Evolutionary conservation across 2,329 filamentous ascomycete species (phyloP).

Genomic region (Paecilomyces dactylethromorphus): DNA sequence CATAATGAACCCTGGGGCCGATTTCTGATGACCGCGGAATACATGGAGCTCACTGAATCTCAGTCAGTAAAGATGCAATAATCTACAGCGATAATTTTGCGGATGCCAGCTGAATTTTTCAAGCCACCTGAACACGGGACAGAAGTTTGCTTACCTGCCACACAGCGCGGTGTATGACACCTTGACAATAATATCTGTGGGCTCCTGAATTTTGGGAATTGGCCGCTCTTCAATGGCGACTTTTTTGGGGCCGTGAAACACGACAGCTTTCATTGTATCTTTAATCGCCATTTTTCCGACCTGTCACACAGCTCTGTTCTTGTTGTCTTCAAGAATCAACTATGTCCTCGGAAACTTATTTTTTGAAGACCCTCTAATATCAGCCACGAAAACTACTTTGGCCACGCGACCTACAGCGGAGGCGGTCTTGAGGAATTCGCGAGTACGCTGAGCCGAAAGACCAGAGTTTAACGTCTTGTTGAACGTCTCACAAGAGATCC

Average conservation of each 20-base stretch:
- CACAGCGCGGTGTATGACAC: conserved; percentile 79
- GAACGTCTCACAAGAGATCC: neutral
- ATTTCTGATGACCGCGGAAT: conserved; percentile 73
- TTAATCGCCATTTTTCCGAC: conserved; percentile 19
- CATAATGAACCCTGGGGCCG: conserved; percentile 58
- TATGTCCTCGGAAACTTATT: neutral
- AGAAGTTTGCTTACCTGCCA: conserved; percentile 59
- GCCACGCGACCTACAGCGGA: neutral
- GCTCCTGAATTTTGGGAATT: conserved; percentile 64
- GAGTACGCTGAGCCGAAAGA: neutral
- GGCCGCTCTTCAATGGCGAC: conserved; percentile 74
- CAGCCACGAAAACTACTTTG: neutral
- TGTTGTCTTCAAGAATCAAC: neutral
- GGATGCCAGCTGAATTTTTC: neutral
- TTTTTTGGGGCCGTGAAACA: conserved; percentile 73
- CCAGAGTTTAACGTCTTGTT: neutral
- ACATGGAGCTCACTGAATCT: conserved; percentile 69
- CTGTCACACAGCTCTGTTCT: neutral
- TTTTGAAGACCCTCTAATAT: neutral
- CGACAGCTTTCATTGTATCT: conserved; percentile 74
- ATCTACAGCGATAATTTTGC: neutral
- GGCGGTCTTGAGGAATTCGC: neutral
- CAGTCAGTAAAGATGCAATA: neutral
- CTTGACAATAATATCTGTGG: conserved; percentile 73
- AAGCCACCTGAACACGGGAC: neutral